A percentile compares a stretch with the other conserved stretches of the same genome.
These are phyloP conservation scores for Drechmeria coniospora DNA, from an alignment of 2,329 filamentous ascomycete genomes.

Conservation along the genomic window DNA sequence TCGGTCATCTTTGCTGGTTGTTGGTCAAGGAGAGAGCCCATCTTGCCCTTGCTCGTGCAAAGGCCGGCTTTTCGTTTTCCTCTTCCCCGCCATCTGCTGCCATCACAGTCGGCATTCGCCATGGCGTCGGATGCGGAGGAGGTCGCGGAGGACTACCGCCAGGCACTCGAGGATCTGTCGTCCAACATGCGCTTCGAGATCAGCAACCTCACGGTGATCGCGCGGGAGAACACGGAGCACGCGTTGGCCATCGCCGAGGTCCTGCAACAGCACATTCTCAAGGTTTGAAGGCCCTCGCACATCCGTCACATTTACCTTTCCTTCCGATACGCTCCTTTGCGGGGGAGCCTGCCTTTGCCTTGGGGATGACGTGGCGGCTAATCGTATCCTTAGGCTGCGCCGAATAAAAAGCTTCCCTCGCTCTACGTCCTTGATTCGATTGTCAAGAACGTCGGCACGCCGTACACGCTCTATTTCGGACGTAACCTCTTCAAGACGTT, in stretches of 20 bases:
- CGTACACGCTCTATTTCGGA: constrained; percentile 90
- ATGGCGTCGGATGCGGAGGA: constrained; percentile 53
- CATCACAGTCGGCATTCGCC: constrained; percentile 9
- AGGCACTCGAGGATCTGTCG: constrained; percentile 80
- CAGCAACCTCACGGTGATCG: constrained; percentile 92
- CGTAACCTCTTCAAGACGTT: constrained; percentile 86
- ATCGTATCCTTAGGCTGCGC: too few relatives aligned
- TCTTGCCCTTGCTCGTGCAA: too few relatives aligned
- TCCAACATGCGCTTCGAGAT: constrained; percentile 91
- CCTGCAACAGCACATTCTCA: constrained; percentile 83
- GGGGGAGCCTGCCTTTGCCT: too few relatives aligned
- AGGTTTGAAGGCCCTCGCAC: too few relatives aligned
- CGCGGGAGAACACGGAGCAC: constrained; percentile 92
- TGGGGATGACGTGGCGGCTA: too few relatives aligned
- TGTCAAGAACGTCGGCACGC: constrained; percentile 95
- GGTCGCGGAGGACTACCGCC: constrained; percentile 88
- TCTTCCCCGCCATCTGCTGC: not conserved
- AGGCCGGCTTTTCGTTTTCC: too few relatives aligned
- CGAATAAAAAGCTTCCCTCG: constrained; percentile 82
- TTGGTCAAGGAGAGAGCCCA: too few relatives aligned
- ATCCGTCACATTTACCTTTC: too few relatives aligned
- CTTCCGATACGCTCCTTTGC: too few relatives aligned
- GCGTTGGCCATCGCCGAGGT: constrained; percentile 84
- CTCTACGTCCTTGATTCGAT: constrained; percentile 96
- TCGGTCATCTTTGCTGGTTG: too few relatives aligned